phyloP scores from a whole-genome alignment of 1,284 basidiomycete species.

The Paramarasmius palmivorus region DNA sequence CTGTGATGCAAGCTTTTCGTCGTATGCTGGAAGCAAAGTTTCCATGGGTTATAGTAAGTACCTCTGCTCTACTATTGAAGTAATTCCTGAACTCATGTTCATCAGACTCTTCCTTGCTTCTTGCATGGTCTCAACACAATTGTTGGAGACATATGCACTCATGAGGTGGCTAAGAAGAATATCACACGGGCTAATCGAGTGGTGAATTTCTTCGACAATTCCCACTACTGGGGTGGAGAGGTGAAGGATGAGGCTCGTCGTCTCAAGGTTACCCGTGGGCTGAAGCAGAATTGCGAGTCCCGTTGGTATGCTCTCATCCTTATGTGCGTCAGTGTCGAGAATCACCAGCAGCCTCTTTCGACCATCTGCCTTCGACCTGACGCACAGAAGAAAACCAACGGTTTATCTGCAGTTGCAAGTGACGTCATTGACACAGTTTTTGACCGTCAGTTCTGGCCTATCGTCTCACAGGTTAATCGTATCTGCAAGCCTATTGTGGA shows the following conservation, averaged over 20 bases:
- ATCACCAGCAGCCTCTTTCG: conserved; percentile 17
- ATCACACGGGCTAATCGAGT: conserved; percentile 21
- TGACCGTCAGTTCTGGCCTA: conserved; percentile 18
- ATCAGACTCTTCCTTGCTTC: conserved; percentile 25
- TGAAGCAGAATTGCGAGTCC: conserved; percentile 29
- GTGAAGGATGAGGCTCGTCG: conserved; percentile 16
- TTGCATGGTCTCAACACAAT: conserved; percentile 28
- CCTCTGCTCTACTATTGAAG: background rate
- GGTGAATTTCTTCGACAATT: conserved; percentile 31
- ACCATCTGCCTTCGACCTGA: conserved; percentile 23
- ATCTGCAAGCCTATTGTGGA: conserved; percentile 31
- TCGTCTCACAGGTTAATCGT: conserved; percentile 23
- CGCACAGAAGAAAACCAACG: conserved; percentile 21
- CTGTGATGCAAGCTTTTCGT: conserved; percentile 23
- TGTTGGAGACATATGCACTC: conserved; percentile 26
- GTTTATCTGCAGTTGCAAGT: conserved; percentile 21
- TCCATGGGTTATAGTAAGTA: conserved; percentile 17
- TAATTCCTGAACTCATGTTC: no score
- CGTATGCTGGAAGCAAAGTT: conserved; percentile 16
- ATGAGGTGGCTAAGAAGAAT: conserved; percentile 22
- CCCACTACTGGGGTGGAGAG: conserved; percentile 33
- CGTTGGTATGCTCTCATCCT: conserved; percentile 28
- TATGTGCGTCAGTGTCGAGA: conserved; percentile 22
- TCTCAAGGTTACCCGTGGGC: conserved; percentile 12
- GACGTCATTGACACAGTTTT: conserved; percentile 25